These are phyloP conservation scores for Graphilbum ipis-grandicollis DNA, from an alignment of 2,329 filamentous ascomycete species.

Conservation along the genomic window DNA sequence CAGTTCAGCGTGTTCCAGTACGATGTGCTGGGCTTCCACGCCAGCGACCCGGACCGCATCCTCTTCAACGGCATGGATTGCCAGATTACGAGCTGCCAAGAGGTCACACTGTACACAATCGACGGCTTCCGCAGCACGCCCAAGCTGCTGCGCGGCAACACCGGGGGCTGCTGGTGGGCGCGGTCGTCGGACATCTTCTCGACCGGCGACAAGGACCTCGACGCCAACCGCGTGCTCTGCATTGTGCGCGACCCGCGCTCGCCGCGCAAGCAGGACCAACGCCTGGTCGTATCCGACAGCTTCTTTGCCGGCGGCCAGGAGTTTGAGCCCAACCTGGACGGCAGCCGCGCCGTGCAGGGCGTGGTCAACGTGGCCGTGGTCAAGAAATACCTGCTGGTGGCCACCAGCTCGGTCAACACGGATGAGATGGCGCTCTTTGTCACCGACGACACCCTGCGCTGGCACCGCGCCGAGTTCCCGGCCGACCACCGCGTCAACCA, in stretches of 20 bases:
- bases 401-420: slow-evolving; percentile 60
- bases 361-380: slow-evolving; percentile 68
- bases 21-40: slow-evolving; percentile 58
- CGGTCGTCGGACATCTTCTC: slow-evolving; percentile 59
- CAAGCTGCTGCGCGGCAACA: slow-evolving; percentile 47
- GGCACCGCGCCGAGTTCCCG: slow-evolving; percentile 85
- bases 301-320: slow-evolving; percentile 51
- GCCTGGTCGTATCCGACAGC: slow-evolving; percentile 64
- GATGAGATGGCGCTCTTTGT: slow-evolving; percentile 87
- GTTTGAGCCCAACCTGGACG: slow-evolving; percentile 62
- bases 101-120: slow-evolving; percentile 55
- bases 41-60: slow-evolving; percentile 65
- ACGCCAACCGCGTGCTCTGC: slow-evolving; percentile 61
- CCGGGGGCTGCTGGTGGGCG: slow-evolving; percentile 75
- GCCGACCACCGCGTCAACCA: slow-evolving; percentile 65
- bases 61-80: slow-evolving; percentile 68
- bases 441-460: slow-evolving; percentile 63
- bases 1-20: slow-evolving; percentile 35
- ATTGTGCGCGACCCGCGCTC: slow-evolving; percentile 56
- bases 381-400: slow-evolving; percentile 74
- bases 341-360: slow-evolving; percentile 56
- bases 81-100: slow-evolving; percentile 42
- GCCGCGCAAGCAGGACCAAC: slow-evolving; percentile 54
- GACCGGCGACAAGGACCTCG: slow-evolving; percentile 45
- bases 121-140: slow-evolving; percentile 63